Conservation (phyloP, 805 yeast genomes). For the Nakazawaea laoshanensis region DNA sequence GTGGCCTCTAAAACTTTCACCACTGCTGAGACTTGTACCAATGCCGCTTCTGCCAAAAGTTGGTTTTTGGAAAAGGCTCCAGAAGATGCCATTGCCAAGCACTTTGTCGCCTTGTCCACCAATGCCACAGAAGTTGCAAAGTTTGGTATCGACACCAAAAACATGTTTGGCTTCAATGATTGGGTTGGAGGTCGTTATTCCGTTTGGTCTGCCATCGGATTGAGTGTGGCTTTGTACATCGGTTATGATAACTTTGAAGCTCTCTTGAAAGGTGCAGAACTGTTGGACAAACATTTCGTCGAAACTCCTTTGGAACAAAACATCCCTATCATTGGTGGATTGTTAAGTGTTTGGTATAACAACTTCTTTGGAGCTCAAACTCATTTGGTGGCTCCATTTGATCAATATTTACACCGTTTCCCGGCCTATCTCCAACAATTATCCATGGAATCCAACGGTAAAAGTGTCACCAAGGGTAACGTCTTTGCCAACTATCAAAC, state of each 20-base stretch:
- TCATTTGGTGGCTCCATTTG: constrained; percentile 96
- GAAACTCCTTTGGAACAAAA: constrained; percentile 81
- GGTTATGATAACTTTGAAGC: constrained; percentile 91
- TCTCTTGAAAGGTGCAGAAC: constrained; percentile 96
- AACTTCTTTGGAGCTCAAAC: constrained; percentile 98
- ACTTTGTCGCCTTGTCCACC: constrained; percentile 94
- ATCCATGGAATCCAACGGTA: constrained; percentile 99
- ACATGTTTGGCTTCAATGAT: constrained; percentile 96
- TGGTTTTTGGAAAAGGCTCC: constrained; percentile 83
- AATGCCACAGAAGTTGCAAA: constrained; percentile 85
- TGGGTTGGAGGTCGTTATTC: constrained; percentile 99
- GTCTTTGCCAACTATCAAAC: constrained; percentile 91
- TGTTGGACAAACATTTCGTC: constrained; percentile 86
- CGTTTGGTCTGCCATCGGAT: constrained; percentile 99
- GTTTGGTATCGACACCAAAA: constrained; percentile 95
- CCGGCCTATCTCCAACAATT: constrained; percentile 98
- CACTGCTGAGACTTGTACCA: constrained; percentile 96
- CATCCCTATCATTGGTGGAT: constrained; percentile 90
- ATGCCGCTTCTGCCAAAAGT: constrained; percentile 88
- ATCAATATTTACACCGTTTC: constrained; percentile 98
- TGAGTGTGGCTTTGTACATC: constrained; percentile 88
- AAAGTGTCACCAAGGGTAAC: constrained; percentile 90
- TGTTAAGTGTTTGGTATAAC: constrained; percentile 96
- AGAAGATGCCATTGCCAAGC: constrained; percentile 78
- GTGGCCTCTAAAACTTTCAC: constrained; percentile 98